Percentiles rank a stretch among this genome's conserved stretches.
Evolutionary conservation across 768 basidiomycete species (phyloP).

Genomic region (Tulasnella sp.): DNA sequence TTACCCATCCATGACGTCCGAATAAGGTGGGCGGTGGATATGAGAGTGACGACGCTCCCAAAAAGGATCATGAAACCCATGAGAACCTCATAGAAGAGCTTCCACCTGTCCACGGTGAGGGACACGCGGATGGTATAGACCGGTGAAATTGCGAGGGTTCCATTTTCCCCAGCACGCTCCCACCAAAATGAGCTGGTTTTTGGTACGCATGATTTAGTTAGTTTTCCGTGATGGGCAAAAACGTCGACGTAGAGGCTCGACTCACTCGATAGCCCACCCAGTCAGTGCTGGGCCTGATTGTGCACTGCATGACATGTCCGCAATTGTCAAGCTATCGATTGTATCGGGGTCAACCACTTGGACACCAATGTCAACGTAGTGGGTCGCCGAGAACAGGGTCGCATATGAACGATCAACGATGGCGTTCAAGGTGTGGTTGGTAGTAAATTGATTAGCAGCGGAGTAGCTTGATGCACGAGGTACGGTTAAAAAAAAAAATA

Average conservation of each 20-base stretch:
- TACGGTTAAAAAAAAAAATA: no score
- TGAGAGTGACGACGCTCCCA: not conserved
- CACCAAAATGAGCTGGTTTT: not conserved
- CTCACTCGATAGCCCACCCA: not conserved
- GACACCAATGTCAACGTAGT: not conserved
- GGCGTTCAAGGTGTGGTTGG: not conserved
- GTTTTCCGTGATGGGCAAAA: not conserved
- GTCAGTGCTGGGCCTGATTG: not conserved
- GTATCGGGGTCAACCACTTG: not conserved
- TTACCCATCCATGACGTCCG: not conserved
- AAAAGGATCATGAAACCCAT: not conserved
- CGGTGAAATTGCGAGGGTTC: not conserved
- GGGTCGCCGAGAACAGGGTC: not conserved
- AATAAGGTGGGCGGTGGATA: not conserved
- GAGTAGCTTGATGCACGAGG: not conserved
- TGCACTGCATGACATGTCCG: not conserved
- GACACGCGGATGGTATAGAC: not conserved
- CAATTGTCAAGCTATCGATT: not conserved
- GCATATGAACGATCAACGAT: not conserved
- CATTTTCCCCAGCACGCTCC: not conserved
- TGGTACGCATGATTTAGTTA: not conserved
- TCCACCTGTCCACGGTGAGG: not conserved
- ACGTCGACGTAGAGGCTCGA: not conserved
- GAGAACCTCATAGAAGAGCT: not conserved
- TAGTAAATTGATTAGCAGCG: not conserved